Conservation (phyloP, 2,329 filamentous ascomycete species). For the Apiospora pterosperma region DNA sequence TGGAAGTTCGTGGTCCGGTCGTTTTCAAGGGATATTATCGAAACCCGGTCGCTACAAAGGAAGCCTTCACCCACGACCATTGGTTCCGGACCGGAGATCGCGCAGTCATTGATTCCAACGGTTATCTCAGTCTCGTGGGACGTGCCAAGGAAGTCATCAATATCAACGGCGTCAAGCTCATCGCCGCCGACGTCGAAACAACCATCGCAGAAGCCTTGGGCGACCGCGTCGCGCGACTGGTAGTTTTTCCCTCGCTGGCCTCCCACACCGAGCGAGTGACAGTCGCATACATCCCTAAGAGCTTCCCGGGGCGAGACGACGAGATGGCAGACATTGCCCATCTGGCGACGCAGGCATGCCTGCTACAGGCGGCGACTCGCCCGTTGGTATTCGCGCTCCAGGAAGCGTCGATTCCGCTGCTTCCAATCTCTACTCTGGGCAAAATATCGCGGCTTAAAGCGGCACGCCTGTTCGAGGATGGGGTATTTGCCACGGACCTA, state of each 20-base stretch:
- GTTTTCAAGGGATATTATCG: constrained; percentile 64
- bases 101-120: constrained; percentile 29
- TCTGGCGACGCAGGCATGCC: constrained; percentile 16
- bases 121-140: constrained; percentile 33
- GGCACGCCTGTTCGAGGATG: constrained; percentile 15
- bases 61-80: constrained; percentile 49
- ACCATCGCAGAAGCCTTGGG: constrained; percentile 32
- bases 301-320: background rate
- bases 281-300: constrained; percentile 18
- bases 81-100: constrained; percentile 41
- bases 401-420: background rate
- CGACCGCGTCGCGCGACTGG: constrained; percentile 23
- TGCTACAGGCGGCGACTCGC: background rate
- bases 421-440: background rate
- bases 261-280: constrained; percentile 34
- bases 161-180: constrained; percentile 44
- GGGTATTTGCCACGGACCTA: constrained; percentile 33
- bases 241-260: constrained; percentile 35
- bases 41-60: constrained; percentile 52
- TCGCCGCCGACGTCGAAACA: constrained; percentile 33
- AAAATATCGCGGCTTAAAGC: background rate
- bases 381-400: background rate
- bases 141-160: constrained; percentile 40
- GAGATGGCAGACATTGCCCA: background rate
- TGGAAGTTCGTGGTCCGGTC: constrained; percentile 56